Evolutionary conservation across 768 basidiomycete species (phyloP), one percentile per base, ranked within the genome.

Genomic region (Dendrothele bispora): DNA sequence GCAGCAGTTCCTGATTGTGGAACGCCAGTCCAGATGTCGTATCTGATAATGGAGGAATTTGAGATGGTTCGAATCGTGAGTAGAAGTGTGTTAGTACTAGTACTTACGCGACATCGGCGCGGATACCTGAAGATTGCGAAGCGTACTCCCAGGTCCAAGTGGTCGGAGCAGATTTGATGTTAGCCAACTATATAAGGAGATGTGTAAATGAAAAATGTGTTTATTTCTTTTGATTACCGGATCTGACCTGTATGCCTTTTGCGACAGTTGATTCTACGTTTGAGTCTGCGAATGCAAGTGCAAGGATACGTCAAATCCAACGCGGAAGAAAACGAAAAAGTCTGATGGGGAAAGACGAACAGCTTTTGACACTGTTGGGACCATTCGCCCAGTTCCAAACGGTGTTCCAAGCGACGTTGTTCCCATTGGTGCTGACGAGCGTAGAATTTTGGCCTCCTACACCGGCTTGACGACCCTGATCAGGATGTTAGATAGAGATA

Each of bases 321-420:
- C 21, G 18, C 30, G 39, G 20, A 30, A 11, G 20, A 15, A 39
- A 5, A 59, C 74, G n/a, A n/a, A n/a, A n/a, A n/a, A n/a, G n/a
- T n/a, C n/a, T n/a, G n/a, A n/a, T n/a, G n/a, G n/a, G n/a, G n/a
- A n/a, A n/a, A n/a, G n/a, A n/a, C n/a, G 46, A 44, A 80, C 79
- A 82, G 63, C 75, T 78, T 67, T 83, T 83, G 42, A 82, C 80
- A 43, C 64, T 67, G 55, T 79, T 79, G 28, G 67, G 63, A 39
- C 60, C 68, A 55, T 77, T 71, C 8, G 73, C 69, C 80, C 80
- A 82, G 17, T 62, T 75, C 57, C 70, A 82, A 42, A 64, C 69
- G 18, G 80, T 82, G 22, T 70, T 66, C 81, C 81, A 83, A 2
- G 78, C 67, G 24, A 80, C 70, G 20, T 55, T 61, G 49, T 68